Evolutionary conservation across 768 basidiomycete species (phyloP), one percentile per base, ranked within the genome.

Genomic region (Amanita pseudoporphyria): DNA sequence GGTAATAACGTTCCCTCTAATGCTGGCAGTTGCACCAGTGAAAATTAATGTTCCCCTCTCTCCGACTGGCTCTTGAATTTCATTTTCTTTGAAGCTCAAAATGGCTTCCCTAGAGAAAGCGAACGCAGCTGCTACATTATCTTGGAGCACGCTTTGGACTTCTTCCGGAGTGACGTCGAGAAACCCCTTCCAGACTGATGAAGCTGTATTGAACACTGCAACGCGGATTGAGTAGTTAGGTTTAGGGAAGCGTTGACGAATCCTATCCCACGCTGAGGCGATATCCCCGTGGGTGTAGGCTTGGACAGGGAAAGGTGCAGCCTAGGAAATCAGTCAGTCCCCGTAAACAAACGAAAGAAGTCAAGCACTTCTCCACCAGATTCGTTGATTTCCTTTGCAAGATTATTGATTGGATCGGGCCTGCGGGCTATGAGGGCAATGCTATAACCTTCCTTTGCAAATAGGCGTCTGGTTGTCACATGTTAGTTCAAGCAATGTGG

Each of bases 11-110:
- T 84, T 85, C 5, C 85, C 85, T 48, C 85, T 67, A 16, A 76
- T 49, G 47, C 78, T 71, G 5, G 85, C 80, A 6, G 86, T 87
- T 1, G 85, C 85, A 0, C 84, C 83, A 0, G 84, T 87, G 58
- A 86, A 84, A 12, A 85, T 72, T 41, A 87, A 62, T 0, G 79
- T 75, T 6, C 85, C 86, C 22, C 73, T 69, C 58, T 77, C 76
- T 9, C 81, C 78, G n/a, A 61, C 62, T 1, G 67, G 59, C 42
- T 72, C 64, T n/a, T 69, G 69, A 6, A 74, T 60, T 9, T 71
- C 68, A 54, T 81, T 82, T 39, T 72, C 69, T 58, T 80, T 79
- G 63, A 86, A 79, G 1, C 73, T 69, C 26, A 78, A 58, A 43
- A 87, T 74, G 6, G 72, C 74, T 39, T 79, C 77, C 14, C 75